Conservation (phyloP, 169 alveolate species). For the Cyclospora cayetanensis region DNA sequence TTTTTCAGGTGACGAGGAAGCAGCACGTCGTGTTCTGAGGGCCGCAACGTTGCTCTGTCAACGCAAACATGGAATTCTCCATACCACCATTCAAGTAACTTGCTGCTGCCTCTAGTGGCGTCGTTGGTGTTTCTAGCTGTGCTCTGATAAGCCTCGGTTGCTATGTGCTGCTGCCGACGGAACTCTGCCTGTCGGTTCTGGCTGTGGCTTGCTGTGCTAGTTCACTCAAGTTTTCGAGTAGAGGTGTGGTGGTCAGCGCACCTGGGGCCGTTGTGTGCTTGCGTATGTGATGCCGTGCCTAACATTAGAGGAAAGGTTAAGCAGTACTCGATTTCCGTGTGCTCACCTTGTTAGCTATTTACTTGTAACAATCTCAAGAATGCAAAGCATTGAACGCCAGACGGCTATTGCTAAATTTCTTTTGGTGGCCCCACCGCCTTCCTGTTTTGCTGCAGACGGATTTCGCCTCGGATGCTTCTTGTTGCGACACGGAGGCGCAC, state of each 20-base stretch:
- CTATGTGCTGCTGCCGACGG: not conserved
- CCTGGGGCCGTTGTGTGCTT: not conserved
- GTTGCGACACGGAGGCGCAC: slow-evolving; percentile 86
- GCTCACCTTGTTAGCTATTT: not conserved
- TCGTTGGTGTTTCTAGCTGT: not conserved
- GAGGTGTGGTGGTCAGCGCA: not conserved
- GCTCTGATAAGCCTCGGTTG: not conserved
- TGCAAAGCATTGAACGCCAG: not conserved
- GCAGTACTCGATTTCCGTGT: not conserved
- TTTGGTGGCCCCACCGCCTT: not conserved
- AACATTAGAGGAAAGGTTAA: not conserved
- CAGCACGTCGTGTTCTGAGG: slow-evolving; percentile 78
- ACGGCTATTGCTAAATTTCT: not conserved
- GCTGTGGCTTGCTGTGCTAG: not conserved
- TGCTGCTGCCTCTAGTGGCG: not conserved
- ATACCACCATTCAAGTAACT: slow-evolving; percentile 85
- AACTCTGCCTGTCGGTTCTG: not conserved
- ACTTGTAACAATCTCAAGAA: not conserved
- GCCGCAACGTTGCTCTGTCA: slow-evolving; percentile 86
- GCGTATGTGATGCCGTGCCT: not conserved
- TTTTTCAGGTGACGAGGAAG: slow-evolving; percentile 61
- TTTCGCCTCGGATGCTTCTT: slow-evolving; percentile 79
- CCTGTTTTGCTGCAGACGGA: slow-evolving; percentile 77
- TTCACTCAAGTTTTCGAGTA: not conserved
- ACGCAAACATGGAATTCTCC: slow-evolving; percentile 85